Conservation (phyloP, 192 early-diverging fungal genomes). For the Rhizophlyctis rosea region DNA sequence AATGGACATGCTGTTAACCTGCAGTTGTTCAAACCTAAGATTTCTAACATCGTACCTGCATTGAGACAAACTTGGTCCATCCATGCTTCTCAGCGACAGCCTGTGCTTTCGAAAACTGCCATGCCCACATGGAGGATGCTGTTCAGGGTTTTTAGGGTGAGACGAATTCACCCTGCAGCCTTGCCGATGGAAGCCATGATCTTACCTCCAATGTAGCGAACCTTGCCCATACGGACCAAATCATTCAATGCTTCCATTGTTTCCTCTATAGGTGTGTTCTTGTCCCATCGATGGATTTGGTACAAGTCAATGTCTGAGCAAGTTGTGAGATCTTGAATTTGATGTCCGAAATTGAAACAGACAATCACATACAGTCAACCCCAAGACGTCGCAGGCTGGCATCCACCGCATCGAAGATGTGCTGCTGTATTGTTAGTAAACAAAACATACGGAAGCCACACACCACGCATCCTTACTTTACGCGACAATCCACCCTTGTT, state of each 20-base stretch:
- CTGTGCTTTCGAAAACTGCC: conserved; percentile 52
- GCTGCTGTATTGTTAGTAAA: neutral
- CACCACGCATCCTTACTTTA: conserved; percentile 13
- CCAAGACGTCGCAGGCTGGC: conserved; percentile 50
- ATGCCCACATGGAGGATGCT: conserved; percentile 37
- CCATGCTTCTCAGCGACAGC: conserved; percentile 45
- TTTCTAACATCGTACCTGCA: no score
- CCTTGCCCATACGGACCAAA: conserved; percentile 61
- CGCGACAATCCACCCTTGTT: conserved; percentile 22
- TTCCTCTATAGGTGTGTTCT: conserved; percentile 60
- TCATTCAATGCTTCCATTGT: conserved; percentile 70
- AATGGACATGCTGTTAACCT: no score
- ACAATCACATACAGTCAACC: conserved; percentile 24
- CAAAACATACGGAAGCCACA: neutral
- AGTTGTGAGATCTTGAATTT: no score
- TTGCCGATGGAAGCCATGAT: conserved; percentile 31
- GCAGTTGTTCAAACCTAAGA: no score
- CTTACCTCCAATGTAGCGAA: conserved; percentile 50
- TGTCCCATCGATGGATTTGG: conserved; percentile 42
- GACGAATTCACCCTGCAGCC: no score
- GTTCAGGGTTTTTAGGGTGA: no score
- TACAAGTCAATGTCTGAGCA: conserved; percentile 52
- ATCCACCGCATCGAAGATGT: conserved; percentile 49
- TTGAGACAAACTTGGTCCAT: conserved; percentile 47
- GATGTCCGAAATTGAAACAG: no score